Base-by-base conservation (phyloP, 768 basidiomycete species). In the Trametes villosa region DNA sequence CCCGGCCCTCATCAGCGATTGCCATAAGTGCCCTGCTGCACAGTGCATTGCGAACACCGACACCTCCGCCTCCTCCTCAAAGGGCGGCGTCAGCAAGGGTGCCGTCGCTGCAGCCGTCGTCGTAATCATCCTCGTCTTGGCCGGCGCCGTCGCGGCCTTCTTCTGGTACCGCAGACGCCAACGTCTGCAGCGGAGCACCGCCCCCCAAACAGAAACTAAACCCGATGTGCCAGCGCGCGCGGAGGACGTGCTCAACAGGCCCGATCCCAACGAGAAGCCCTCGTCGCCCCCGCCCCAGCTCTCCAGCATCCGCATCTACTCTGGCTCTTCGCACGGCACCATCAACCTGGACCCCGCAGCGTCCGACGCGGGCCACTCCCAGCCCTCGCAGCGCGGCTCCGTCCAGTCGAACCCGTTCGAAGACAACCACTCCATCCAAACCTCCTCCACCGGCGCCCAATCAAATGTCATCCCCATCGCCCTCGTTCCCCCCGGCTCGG, bases 381-480 rank as follows among this genome's bases (percentile, higher is more conserved):
- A 49, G 71, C 66, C 57, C 73, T 52, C 50, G 57, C 65, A 40
- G 45, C 72, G 59, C 36, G 52, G 40, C 6, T 80, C 77, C 11
- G 54, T 68, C 3, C 77, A 75, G 27, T 78, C 76, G 51, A 91
- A 93, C 77, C 91, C 91, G 24, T 94, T 93, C 73, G 83, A 84
- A 42, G 91, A 94, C 67, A 76, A 74, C 27, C 84, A 88, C 48
- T 93, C 91, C 38, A 94, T 94, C 60, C 89, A 91, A 73, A 94
- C 92, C 29, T 77, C 78, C 0, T 82, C 83, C 11, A 85, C 87
- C n/a, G 81, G 84, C 44, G 88, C 91, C 15, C 87, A 90, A 69
- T 90, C 92, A 24, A 94, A 94, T 66, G 91, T 92, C 64, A 94
- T 94, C 59, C 91, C 91, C 62, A 93, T 94, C 60, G 91, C 91